Percentiles rank a stretch among this genome's conserved stretches.
Conservation (phyloP, 2,329 filamentous ascomycete species). For the Botrytis porri region DNA sequence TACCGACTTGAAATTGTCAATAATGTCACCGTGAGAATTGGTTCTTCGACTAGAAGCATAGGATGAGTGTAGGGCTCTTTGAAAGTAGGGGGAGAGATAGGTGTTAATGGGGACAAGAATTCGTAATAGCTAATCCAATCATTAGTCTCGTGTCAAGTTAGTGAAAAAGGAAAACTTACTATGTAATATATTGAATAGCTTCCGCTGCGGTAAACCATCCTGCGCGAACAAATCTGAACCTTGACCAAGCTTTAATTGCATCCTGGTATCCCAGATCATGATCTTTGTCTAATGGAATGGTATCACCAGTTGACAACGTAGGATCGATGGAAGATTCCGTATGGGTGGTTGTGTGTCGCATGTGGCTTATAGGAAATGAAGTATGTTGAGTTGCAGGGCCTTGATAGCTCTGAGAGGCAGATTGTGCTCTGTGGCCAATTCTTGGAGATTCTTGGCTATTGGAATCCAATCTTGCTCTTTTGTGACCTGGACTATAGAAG, state of each 20-base stretch:
- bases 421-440: constrained; percentile 23
- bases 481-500: constrained; percentile 38
- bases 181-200: constrained; percentile 89
- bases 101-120: constrained; percentile 85
- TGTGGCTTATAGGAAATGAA: constrained; percentile 28
- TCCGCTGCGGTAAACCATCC: constrained; percentile 96
- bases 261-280: constrained; percentile 58
- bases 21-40: constrained; percentile 86
- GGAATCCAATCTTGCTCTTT: constrained; percentile 32
- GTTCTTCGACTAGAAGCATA: constrained; percentile 82
- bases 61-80: constrained; percentile 75
- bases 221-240: constrained; percentile 90
- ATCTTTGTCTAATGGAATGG: constrained; percentile 30
- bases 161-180: constrained; percentile 52
- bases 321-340: constrained; percentile 34
- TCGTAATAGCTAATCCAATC: constrained; percentile 71
- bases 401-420: constrained; percentile 25
- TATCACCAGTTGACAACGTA: constrained; percentile 26
- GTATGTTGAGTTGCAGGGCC: constrained; percentile 23
- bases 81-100: constrained; percentile 89
- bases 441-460: constrained; percentile 33
- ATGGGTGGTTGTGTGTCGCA: constrained; percentile 24
- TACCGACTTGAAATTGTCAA: constrained; percentile 90
- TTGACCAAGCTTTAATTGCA: constrained; percentile 82
- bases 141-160: constrained; percentile 19